phyloP scores from a whole-genome alignment of 2,329 filamentous ascomycete genomes.

The Colletotrichum gloeosporioides region DNA sequence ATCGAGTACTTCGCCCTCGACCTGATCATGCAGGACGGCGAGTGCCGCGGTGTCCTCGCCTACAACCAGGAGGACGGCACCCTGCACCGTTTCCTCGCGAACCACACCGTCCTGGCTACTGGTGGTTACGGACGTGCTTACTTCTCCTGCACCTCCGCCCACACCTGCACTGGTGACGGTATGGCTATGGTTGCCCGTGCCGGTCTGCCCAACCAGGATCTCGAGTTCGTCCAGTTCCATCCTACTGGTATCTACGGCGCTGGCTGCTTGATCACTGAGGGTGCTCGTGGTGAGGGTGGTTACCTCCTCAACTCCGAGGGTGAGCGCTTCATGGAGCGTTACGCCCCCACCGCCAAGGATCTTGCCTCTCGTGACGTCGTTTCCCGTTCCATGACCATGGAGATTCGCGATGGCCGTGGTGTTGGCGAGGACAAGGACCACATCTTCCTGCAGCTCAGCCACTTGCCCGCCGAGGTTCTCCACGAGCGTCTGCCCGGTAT shows the following conservation, averaged over 20 bases:
- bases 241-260: constrained; percentile 99
- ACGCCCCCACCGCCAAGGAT: constrained; percentile 97
- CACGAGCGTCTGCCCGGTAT: constrained; percentile 98
- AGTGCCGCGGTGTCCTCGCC: constrained; percentile 94
- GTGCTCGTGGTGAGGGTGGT: constrained; percentile 96
- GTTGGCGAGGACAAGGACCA: constrained; percentile 97
- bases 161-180: constrained; percentile 98
- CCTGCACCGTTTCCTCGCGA: constrained; percentile 93
- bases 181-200: constrained; percentile 99
- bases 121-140: constrained; percentile 98
- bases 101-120: constrained; percentile 96
- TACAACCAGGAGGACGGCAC: constrained; percentile 99
- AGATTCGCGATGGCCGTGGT: constrained; percentile 97
- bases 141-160: constrained; percentile 97
- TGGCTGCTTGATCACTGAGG: constrained; percentile 97
- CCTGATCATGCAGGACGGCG: constrained; percentile 95
- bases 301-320: constrained; percentile 97
- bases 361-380: constrained; percentile 95
- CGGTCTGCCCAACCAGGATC: constrained; percentile 97
- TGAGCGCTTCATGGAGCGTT: constrained; percentile 99
- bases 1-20: constrained; percentile 99
- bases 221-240: constrained; percentile 99
- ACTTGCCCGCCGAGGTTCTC: constrained; percentile 89
- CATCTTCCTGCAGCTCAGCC: constrained; percentile 97
- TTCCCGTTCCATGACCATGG: constrained; percentile 96